phyloP scores from a whole-genome alignment of 164 flowering plant genomes.

The Berberis thunbergii region DNA sequence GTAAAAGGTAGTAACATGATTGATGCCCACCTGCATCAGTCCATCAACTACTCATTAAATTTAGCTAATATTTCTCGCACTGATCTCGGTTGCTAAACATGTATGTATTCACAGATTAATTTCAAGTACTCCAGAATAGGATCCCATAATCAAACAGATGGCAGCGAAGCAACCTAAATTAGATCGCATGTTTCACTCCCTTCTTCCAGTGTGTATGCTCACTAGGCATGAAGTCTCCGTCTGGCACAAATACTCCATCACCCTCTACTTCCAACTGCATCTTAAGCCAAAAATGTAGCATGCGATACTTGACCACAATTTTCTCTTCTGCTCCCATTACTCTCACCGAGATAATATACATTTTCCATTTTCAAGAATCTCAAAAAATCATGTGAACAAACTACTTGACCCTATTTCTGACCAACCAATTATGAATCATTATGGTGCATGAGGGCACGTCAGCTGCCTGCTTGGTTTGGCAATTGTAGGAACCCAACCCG shows the following conservation, averaged over 20 bases:
- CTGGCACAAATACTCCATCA: no score
- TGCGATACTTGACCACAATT: no score
- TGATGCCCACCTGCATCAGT: no score
- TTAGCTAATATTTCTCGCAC: no score
- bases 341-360: no score
- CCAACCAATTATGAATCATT: background rate
- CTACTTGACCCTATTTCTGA: background rate
- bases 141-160: slow-evolving; percentile 11
- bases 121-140: slow-evolving; percentile 10
- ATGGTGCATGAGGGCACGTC: background rate
- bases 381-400: no score
- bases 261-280: no score
- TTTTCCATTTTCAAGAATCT: no score
- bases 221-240: background rate
- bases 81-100: slow-evolving; percentile 11
- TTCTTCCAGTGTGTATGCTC: background rate
- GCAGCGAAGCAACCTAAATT: slow-evolving; percentile 6
- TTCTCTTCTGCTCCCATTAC: no score
- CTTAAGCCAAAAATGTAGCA: no score
- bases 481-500: background rate
- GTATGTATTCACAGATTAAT: slow-evolving; percentile 21
- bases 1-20: no score
- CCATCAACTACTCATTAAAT: no score
- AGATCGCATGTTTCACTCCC: background rate
- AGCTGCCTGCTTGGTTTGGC: slow-evolving; percentile 1